phyloP scores from a whole-genome alignment of 805 yeast species.

The Suhomyces kilbournensis region DNA sequence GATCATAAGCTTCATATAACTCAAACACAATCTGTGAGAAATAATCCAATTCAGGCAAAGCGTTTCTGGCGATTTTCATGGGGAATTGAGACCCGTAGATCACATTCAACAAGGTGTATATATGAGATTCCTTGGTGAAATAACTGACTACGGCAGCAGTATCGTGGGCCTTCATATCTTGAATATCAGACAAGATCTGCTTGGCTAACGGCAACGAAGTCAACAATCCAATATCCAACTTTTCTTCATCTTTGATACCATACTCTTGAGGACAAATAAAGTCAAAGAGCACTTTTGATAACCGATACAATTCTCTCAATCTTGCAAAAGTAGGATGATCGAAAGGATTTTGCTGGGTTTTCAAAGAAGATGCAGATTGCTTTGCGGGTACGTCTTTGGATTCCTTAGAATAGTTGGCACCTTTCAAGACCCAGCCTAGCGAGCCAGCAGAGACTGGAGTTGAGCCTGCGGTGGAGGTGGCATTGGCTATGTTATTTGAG shows the following conservation, averaged over 20 bases:
- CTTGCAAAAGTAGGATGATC: conserved; percentile 78
- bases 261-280: conserved; percentile 98
- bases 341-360: conserved; percentile 45
- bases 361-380: conserved; percentile 9
- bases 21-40: conserved; percentile 93
- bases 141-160: conserved; percentile 84
- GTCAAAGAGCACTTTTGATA: conserved; percentile 92
- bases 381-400: conserved; percentile 16
- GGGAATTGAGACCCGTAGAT: conserved; percentile 90
- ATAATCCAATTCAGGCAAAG: conserved; percentile 93
- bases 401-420: conserved; percentile 27
- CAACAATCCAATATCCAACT: conserved; percentile 89
- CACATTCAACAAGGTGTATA: conserved; percentile 87
- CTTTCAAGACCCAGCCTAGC: conserved; percentile 67
- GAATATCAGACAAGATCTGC: conserved; percentile 78
- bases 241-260: conserved; percentile 93
- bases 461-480: conserved; percentile 13
- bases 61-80: conserved; percentile 92
- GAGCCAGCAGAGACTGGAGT: conserved; percentile 55
- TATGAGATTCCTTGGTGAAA: conserved; percentile 96
- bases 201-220: conserved; percentile 92
- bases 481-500: conserved; percentile 16
- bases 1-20: conserved; percentile 77
- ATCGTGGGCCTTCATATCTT: conserved; percentile 72
- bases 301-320: conserved; percentile 80